Percentiles rank a stretch among this genome's conserved stretches.
These are phyloP conservation scores for Camelina sativa DNA, from an alignment of 345 rosid genomes.

Conservation along the genomic window DNA sequence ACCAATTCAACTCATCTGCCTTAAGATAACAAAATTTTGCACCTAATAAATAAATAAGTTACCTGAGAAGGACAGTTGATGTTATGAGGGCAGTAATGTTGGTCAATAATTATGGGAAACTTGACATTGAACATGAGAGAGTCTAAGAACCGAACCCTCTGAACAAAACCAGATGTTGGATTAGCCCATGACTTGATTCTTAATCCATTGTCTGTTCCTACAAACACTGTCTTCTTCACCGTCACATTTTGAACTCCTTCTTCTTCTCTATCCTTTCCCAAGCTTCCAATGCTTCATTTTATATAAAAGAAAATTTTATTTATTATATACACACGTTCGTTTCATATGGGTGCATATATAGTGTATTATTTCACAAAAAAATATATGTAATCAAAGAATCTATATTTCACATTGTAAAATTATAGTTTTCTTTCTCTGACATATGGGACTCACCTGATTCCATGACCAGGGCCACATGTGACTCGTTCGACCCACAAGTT, in stretches of 20 bases:
- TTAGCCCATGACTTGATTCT: constrained; percentile 4
- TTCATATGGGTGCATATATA: too few species aligned
- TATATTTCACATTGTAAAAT: background rate
- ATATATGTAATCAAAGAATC: too few species aligned
- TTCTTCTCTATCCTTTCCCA: constrained; percentile 2
- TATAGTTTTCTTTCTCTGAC: background rate
- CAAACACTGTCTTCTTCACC: constrained; percentile 14
- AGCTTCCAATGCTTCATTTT: constrained; percentile 3
- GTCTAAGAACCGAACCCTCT: constrained; percentile 14
- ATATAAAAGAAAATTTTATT: background rate
- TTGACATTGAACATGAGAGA: constrained; percentile 2
- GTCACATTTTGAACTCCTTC: constrained; percentile 12
- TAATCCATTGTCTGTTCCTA: constrained; percentile 13
- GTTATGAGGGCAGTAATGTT: constrained; percentile 16
- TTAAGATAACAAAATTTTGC: too few species aligned
- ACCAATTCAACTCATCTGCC: background rate
- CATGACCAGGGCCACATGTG: constrained; percentile 22
- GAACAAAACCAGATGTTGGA: constrained; percentile 17
- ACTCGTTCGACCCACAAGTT: constrained; percentile 12
- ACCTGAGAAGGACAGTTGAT: constrained; percentile 6
- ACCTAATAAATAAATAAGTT: background rate
- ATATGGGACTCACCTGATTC: constrained; percentile 6
- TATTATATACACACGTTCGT: background rate
- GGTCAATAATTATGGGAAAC: constrained; percentile 12
- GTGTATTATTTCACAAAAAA: too few species aligned